A percentile compares a stretch with the other conserved stretches of the same genome.
These are phyloP conservation scores for Gaeumannomyces tritici DNA, from an alignment of 2,329 filamentous ascomycete genomes.

Conservation along the genomic window DNA sequence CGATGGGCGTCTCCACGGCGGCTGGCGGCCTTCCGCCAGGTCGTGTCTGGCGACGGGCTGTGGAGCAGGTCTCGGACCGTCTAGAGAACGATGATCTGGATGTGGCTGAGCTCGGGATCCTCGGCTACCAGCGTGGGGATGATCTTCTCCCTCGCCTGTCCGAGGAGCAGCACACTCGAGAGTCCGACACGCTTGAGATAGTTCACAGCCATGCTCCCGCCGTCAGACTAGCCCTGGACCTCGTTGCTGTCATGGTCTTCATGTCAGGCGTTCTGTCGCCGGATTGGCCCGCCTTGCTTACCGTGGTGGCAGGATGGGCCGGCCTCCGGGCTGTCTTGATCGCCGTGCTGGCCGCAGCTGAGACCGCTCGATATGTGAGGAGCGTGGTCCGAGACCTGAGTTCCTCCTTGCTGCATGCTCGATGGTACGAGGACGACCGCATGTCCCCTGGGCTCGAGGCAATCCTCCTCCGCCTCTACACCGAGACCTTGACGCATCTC, in stretches of 20 bases:
- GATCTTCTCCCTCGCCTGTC: background rate
- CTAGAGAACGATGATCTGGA: background rate
- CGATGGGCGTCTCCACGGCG: no score
- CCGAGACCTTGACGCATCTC: background rate
- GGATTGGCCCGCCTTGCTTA: background rate
- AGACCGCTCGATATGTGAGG: background rate
- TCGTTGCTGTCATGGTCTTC: background rate
- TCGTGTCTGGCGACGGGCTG: background rate
- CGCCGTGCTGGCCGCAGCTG: background rate
- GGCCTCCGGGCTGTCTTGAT: background rate
- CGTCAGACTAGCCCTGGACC: background rate
- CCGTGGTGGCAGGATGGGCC: background rate
- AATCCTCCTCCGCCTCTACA: background rate
- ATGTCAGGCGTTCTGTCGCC: background rate
- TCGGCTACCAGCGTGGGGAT: background rate
- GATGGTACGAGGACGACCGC: background rate
- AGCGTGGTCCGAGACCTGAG: background rate
- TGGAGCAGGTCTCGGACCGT: background rate
- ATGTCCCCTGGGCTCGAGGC: background rate
- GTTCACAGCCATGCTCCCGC: background rate
- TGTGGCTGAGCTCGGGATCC: background rate
- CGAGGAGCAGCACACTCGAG: background rate
- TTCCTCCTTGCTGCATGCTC: background rate
- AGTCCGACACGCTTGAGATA: background rate
- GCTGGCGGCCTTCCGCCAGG: background rate